Conservation (phyloP, 176 grass and related monocot genomes). For the Olyra latifolia region DNA sequence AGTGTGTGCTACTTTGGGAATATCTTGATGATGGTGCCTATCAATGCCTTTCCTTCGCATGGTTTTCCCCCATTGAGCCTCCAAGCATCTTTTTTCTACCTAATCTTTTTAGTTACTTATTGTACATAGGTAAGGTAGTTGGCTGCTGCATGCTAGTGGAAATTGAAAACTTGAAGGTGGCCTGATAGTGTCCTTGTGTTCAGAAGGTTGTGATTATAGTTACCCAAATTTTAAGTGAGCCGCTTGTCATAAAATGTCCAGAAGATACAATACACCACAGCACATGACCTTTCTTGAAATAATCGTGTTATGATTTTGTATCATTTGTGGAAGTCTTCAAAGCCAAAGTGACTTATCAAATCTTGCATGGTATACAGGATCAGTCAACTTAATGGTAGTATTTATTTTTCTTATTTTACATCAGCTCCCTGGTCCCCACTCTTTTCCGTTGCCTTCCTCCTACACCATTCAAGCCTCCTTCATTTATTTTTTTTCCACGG, state of each 20-base stretch:
- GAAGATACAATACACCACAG: background rate
- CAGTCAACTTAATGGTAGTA: background rate
- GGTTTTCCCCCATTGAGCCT: background rate
- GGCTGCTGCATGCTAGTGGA: background rate
- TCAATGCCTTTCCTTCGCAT: slow-evolving; percentile 6
- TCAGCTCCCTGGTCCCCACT: background rate
- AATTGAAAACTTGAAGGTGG: background rate
- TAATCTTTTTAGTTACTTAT: background rate
- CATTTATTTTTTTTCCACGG: slow-evolving; percentile 1
- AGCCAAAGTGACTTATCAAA: background rate
- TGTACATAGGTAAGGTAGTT: background rate
- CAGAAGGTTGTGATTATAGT: slow-evolving; percentile 8
- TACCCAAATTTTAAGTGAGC: background rate
- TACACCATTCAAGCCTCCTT: background rate
- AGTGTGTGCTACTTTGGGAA: slow-evolving; percentile 24
- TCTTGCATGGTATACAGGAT: background rate
- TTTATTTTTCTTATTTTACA: background rate
- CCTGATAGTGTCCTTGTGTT: background rate
- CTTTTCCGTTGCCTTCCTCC: background rate
- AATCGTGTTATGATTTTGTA: background rate
- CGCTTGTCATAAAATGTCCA: background rate
- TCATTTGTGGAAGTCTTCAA: background rate
- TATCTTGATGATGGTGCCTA: background rate
- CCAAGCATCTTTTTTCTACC: background rate
- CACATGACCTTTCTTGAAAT: background rate